Evolutionary conservation across 495 filamentous ascomycete species (phyloP).

Genomic region (Durotheca rogersii): DNA sequence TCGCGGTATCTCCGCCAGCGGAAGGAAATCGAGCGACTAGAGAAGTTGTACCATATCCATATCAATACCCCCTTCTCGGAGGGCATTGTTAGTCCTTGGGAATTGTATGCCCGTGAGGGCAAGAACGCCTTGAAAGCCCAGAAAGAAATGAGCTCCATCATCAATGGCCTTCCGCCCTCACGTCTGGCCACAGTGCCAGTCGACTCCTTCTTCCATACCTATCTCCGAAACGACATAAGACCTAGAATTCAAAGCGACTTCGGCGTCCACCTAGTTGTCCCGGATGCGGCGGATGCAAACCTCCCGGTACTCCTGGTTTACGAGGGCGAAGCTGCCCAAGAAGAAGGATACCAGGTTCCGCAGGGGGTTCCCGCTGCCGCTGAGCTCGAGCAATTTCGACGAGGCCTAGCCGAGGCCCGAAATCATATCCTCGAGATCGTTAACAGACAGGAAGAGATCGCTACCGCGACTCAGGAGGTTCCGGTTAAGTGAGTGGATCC

Average conservation of each 20-base stretch:
- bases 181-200: constrained; percentile 68
- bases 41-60: constrained; percentile 72
- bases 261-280: constrained; percentile 77
- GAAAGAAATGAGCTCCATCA: constrained; percentile 75
- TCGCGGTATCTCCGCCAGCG: constrained; percentile 79
- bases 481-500: constrained; percentile 64
- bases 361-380: constrained; percentile 54
- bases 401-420: constrained; percentile 69
- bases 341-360: constrained; percentile 66
- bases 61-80: constrained; percentile 71
- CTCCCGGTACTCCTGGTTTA: constrained; percentile 77
- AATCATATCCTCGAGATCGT: constrained; percentile 69
- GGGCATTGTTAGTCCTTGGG: constrained; percentile 69
- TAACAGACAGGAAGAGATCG: constrained; percentile 68
- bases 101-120: constrained; percentile 78
- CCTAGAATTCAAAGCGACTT: constrained; percentile 67
- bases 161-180: constrained; percentile 76
- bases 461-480: constrained; percentile 63
- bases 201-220: constrained; percentile 84
- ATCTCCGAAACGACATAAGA: constrained; percentile 64
- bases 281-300: constrained; percentile 59
- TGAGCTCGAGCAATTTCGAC: constrained; percentile 66
- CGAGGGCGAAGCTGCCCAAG: constrained; percentile 62
- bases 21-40: constrained; percentile 73
- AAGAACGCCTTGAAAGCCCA: constrained; percentile 81